Base-by-base conservation (phyloP, 192 early-diverging fungal species). In the Coemansia sp. region DNA sequence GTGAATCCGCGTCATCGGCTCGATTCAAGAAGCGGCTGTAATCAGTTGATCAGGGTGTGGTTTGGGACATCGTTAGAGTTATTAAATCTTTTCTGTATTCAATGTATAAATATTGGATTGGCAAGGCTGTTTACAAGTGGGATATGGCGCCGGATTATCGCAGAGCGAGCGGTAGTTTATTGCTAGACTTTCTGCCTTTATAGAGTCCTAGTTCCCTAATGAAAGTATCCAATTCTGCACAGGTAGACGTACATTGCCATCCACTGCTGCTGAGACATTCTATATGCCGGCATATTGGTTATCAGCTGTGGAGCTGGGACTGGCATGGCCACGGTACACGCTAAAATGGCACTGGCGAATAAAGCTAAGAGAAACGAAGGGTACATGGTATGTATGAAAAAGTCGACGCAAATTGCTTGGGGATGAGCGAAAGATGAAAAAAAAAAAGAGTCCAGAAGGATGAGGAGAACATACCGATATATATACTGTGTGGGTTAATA, bases 211-310 rank as follows among this genome's bases (percentile, higher is more conserved):
- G 51, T 54, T 22, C 24, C 3, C 20, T 60, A 60, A 4, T 36
- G 16, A 34, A 60, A 60, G 57, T 60, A 60, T 16, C 57, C 57
- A 9, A 60, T 60, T 60, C 9, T 60, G 33, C 57, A 60, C 57
- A 60, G n/a, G 5, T 60, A 60, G 2, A 60, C 36, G 31, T 60
- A 60, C 57, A 60, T 60, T 31, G 57, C 57, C 57, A 33, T 33
- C 57, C 57, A 60, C 57, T 60, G 57, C 16, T 60, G 57, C 57
- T 60, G 29, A 31, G 57, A 60, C 57, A 60, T 60, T n/a, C 57
- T 60, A 33, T 60, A 60, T 13, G 57, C 57, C 6, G 57, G 57
- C 33, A 60, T 60, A 18, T 60, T 60, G 57, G 57, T 34, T 31
- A 60, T 60, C 7, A 60, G 57, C 57, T 60, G 57, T 2, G 57